A percentile compares a stretch with the other conserved stretches of the same genome.
Conservation (phyloP, 2,329 filamentous ascomycete species). For the Purpureocillium lavendulum region DNA sequence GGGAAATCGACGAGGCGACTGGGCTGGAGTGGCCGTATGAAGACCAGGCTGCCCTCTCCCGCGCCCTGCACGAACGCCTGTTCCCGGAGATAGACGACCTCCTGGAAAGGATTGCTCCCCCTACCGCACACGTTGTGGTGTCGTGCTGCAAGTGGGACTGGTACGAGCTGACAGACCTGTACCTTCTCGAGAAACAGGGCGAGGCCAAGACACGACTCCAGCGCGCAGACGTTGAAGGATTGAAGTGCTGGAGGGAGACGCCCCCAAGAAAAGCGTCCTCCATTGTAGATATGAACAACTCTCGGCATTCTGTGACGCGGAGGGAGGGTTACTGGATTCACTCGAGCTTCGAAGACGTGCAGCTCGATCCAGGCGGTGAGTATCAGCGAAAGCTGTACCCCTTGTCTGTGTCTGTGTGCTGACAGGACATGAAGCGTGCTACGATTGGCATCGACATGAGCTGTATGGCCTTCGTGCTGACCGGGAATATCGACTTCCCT, state of each 20-base stretch:
- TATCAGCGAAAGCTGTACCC: background rate
- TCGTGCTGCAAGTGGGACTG: slow-evolving; percentile 11
- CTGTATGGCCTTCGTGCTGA: background rate
- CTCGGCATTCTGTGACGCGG: background rate
- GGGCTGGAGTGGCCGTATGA: slow-evolving; percentile 9
- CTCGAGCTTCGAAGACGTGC: slow-evolving; percentile 7
- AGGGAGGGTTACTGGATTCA: slow-evolving; percentile 11
- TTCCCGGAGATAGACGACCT: slow-evolving; percentile 8
- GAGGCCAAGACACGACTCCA: slow-evolving; percentile 7
- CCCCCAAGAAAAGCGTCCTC: background rate
- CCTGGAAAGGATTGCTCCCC: slow-evolving; percentile 7
- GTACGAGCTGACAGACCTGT: slow-evolving; percentile 8
- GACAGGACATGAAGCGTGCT: background rate
- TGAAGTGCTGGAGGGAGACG: slow-evolving; percentile 10
- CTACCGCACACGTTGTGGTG: slow-evolving; percentile 8
- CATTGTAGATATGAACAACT: background rate
- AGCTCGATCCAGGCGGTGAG: background rate
- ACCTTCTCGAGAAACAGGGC: slow-evolving; percentile 8
- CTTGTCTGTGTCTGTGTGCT: background rate
- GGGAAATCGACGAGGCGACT: slow-evolving; percentile 7
- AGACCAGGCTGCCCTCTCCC: slow-evolving; percentile 4
- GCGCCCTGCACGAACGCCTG: slow-evolving; percentile 4
- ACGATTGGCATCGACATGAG: background rate
- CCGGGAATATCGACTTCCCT: background rate
- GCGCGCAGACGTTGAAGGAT: slow-evolving; percentile 8